A percentile compares a stretch with the other conserved stretches of the same genome.
Conservation (phyloP, 2,329 filamentous ascomycete species). For the Davidsoniella virescens region DNA sequence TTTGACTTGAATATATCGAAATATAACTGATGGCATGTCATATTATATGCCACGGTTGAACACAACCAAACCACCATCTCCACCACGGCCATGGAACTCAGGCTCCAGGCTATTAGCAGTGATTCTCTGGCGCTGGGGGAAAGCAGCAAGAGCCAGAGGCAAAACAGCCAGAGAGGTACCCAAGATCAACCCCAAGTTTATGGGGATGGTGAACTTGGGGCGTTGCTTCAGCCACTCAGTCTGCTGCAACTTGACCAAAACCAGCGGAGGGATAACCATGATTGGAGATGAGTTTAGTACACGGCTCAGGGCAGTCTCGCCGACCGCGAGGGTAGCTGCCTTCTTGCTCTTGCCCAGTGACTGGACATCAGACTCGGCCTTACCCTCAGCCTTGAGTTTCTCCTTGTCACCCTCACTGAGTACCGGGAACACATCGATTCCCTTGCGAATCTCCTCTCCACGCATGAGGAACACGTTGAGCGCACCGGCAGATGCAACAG, state of each 20-base stretch:
- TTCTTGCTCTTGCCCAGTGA: conserved; percentile 75
- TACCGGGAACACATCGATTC: conserved; percentile 84
- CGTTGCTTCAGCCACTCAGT: conserved; percentile 65
- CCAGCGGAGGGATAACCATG: conserved; percentile 85
- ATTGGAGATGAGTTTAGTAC: conserved; percentile 91
- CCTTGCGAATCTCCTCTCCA: conserved; percentile 79
- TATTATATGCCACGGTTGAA: conserved; percentile 84
- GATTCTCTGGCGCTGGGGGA: conserved; percentile 80
- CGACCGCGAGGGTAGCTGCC: conserved; percentile 77
- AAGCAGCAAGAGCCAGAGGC: conserved; percentile 76
- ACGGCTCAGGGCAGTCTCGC: conserved; percentile 79
- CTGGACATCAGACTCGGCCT: conserved; percentile 46
- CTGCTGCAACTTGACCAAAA: conserved; percentile 71
- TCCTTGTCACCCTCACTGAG: conserved; percentile 53
- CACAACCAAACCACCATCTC: conserved; percentile 68
- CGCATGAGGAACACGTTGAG: conserved; percentile 98
- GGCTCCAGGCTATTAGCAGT: conserved; percentile 60
- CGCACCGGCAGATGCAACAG: conserved; percentile 77
- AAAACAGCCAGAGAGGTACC: conserved; percentile 76
- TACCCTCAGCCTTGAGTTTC: conserved; percentile 37
- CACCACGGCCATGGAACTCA: conserved; percentile 71
- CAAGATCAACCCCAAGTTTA: conserved; percentile 79
- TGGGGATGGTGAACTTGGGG: conserved; percentile 54
- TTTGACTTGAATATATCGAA: too few species aligned
- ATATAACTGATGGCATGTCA: too few species aligned